These are phyloP conservation scores for Colletotrichum sojae DNA, from an alignment of 2,329 filamentous ascomycete genomes.

Conservation along the genomic window DNA sequence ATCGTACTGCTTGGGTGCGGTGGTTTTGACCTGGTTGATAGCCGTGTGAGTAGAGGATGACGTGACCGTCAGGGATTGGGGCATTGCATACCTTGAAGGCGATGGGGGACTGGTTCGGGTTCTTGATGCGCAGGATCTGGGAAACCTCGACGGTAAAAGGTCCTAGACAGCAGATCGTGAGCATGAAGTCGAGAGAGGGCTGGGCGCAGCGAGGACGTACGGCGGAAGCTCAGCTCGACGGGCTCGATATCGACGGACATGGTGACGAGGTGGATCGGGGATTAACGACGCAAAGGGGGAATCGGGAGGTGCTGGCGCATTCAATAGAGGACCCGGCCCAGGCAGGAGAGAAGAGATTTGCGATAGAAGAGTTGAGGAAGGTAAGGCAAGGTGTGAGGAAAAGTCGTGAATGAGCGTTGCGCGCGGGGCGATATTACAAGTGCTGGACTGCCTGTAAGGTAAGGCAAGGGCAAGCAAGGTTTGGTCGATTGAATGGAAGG, in stretches of 20 bases:
- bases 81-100: slow-evolving; percentile 75
- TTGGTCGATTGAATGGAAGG: slow-evolving; percentile 24
- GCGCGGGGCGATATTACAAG: slow-evolving; percentile 37
- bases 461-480: slow-evolving; percentile 25
- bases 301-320: slow-evolving; percentile 32
- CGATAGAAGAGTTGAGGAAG: slow-evolving; percentile 10
- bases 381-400: slow-evolving; percentile 14
- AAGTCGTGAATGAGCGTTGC: slow-evolving; percentile 34
- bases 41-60: slow-evolving; percentile 33
- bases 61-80: slow-evolving; percentile 7
- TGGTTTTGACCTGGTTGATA: slow-evolving; percentile 89
- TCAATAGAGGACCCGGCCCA: slow-evolving; percentile 24
- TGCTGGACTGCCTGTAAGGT: slow-evolving; percentile 17
- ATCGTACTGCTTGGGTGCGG: slow-evolving; percentile 96
- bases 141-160: slow-evolving; percentile 77
- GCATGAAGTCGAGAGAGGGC: slow-evolving; percentile 34
- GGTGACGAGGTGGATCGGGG: slow-evolving; percentile 52
- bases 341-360: slow-evolving; percentile 22
- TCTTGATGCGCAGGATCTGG: slow-evolving; percentile 75
- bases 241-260: slow-evolving; percentile 98
- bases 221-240: slow-evolving; percentile 90
- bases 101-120: slow-evolving; percentile 73
- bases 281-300: slow-evolving; percentile 35
- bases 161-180: slow-evolving; percentile 58
- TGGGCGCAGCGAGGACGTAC: slow-evolving; percentile 68